phyloP scores from a whole-genome alignment of 2,329 filamentous ascomycete species.

The Aspergillus unguis region DNA sequence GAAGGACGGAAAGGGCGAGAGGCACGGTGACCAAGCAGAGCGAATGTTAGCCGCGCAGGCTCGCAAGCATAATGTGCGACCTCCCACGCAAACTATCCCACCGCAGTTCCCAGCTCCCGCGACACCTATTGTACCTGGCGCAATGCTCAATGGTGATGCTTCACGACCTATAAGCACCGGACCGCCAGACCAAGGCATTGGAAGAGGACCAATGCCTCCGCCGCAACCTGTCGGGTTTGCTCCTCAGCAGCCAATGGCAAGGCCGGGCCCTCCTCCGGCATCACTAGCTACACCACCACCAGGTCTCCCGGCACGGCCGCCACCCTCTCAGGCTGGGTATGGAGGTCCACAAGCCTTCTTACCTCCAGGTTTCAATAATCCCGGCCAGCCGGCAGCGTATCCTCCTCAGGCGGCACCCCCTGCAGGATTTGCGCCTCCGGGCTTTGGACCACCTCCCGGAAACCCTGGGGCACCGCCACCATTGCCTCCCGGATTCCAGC shows the following conservation, averaged over 20 bases:
- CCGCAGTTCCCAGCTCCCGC: slow-evolving; percentile 62
- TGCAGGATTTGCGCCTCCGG: slow-evolving; percentile 51
- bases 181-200: slow-evolving; percentile 34
- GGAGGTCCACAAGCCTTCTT: slow-evolving; percentile 55
- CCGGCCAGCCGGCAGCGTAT: slow-evolving; percentile 29
- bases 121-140: slow-evolving; percentile 42
- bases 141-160: slow-evolving; percentile 44
- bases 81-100: slow-evolving; percentile 72
- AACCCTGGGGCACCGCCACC: slow-evolving; percentile 31
- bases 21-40: slow-evolving; percentile 92
- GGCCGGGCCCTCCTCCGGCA: slow-evolving; percentile 58
- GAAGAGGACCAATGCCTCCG: slow-evolving; percentile 38
- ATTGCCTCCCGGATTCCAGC: slow-evolving; percentile 44
- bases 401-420: slow-evolving; percentile 44
- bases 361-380: slow-evolving; percentile 37
- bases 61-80: slow-evolving; percentile 88
- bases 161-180: slow-evolving; percentile 32
- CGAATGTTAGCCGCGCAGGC: slow-evolving; percentile 86
- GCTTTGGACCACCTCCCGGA: slow-evolving; percentile 41
- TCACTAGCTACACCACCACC: slow-evolving; percentile 47
- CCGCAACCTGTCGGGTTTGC: slow-evolving; percentile 41
- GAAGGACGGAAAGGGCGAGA: slow-evolving; percentile 95
- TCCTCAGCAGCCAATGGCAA: slow-evolving; percentile 36
- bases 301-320: slow-evolving; percentile 65
- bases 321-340: slow-evolving; percentile 64